Evolutionary conservation across 1,284 basidiomycete species (phyloP), one percentile per base, ranked within the genome.

Genomic region (Moesziomyces antarcticus): DNA sequence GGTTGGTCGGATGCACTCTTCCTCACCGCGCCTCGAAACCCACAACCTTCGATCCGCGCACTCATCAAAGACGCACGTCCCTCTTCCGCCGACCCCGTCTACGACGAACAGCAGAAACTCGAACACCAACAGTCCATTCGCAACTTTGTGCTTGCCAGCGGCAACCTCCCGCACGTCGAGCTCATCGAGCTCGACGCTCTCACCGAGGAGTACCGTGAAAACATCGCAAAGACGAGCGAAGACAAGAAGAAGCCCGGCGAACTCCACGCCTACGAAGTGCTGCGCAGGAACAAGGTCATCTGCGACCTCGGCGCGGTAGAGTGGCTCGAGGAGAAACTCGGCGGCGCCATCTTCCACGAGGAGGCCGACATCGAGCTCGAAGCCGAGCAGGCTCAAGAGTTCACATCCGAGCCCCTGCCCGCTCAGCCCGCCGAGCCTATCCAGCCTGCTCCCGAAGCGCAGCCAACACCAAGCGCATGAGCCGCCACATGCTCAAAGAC

Each of bases 251-350:
- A 71, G 50, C 81, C 82, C 6, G 82, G 79, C n/a, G 82, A 84
- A 62, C 60, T 84, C 41, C 81, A 80, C 49, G 82, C 81, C 13
- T 84, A 84, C 64, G 73, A 82, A 62, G 75, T 84, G n/a, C 71
- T 84, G n/a, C 66, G 69, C 33, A 52, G 75, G 22, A 53, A 65
- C 47, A 74, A 76, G 63, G 56, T 83, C 22, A 69, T 84, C 18
- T 66, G 76, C 59, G 82, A 84, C 54, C 53, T 84, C n/a, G 82
- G 82, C n/a, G 82, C 82, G 5, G 64, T 84, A 9, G 82, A 84
- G 60, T 83, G 82, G 82, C 75, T 84, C 25, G 82, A 84, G 61
- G 82, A 81, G 53, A 82, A 81, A 67, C 70, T 84, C 1, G 81
- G 82, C 13, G 82, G 82, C 16, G 74, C 79, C 27, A 65, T 75